These are phyloP conservation scores for Chrysanthemum lavandulifolium DNA, from an alignment of 129 eudicot genomes.

Conservation along the genomic window DNA sequence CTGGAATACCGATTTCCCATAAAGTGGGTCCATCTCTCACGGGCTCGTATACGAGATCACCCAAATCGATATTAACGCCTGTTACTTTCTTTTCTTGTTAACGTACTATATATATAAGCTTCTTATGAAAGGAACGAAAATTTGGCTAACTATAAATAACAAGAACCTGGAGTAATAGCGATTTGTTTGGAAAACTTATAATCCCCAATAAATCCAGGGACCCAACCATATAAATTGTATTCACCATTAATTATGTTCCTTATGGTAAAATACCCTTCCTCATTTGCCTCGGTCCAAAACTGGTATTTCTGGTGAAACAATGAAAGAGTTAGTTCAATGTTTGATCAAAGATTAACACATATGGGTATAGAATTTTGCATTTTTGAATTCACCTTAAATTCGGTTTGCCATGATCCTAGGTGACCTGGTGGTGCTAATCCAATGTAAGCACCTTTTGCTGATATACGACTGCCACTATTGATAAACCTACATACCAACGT, in stretches of 20 bases:
- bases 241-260: conserved; percentile 44
- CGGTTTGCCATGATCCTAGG: conserved; percentile 78
- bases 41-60: background rate
- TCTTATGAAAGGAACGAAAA: background rate
- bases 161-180: conserved; percentile 53
- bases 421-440: conserved; percentile 86
- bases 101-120: background rate
- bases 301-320: conserved; percentile 58
- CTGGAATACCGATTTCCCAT: background rate
- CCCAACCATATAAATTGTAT: conserved; percentile 75
- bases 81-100: background rate
- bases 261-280: conserved; percentile 55
- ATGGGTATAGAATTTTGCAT: background rate
- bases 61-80: background rate
- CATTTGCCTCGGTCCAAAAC: conserved; percentile 69
- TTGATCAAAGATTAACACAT: background rate
- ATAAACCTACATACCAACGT: conserved; percentile 7
- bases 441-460: conserved; percentile 57
- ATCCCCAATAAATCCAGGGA: conserved; percentile 84
- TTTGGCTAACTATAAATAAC: background rate
- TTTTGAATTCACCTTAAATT: conserved; percentile 55
- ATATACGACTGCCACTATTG: conserved; percentile 16
- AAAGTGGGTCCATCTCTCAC: background rate
- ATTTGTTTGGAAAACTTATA: conserved; percentile 33
- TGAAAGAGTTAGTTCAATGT: conserved; percentile 1